Percentiles rank a stretch among this genome's conserved stretches.
These are phyloP conservation scores for Fusarium sp. DNA, from an alignment of 2,329 filamentous ascomycete species.

Conservation along the genomic window DNA sequence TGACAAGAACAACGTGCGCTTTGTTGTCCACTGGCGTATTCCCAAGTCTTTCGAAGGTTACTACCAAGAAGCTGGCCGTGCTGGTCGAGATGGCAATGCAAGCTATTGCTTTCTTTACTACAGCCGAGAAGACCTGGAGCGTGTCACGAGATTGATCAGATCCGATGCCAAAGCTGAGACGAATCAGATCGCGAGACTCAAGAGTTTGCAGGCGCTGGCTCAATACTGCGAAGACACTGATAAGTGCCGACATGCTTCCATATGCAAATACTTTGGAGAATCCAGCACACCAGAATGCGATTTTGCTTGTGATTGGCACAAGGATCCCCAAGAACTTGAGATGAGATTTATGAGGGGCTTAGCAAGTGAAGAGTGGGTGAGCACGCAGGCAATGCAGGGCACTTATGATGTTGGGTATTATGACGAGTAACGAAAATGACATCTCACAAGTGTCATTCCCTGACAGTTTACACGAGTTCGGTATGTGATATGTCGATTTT, in stretches of 20 bases:
- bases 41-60: conserved; percentile 96
- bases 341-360: conserved; percentile 66
- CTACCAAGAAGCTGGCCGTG: conserved; percentile 94
- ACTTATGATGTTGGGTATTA: conserved; percentile 66
- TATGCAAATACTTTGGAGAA: conserved; percentile 83
- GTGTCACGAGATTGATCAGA: conserved; percentile 69
- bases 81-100: conserved; percentile 88
- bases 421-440: conserved; percentile 52
- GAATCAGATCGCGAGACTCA: conserved; percentile 63
- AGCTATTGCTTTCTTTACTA: conserved; percentile 92
- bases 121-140: conserved; percentile 84
- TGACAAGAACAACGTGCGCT: conserved; percentile 93
- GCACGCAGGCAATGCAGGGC: conserved; percentile 69
- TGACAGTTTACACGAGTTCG: neutral
- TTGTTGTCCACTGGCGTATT: conserved; percentile 93
- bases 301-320: conserved; percentile 83
- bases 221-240: conserved; percentile 83
- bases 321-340: conserved; percentile 69
- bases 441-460: neutral
- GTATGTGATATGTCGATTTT: neutral
- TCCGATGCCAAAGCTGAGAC: conserved; percentile 55
- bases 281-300: conserved; percentile 68
- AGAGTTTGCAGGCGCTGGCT: conserved; percentile 75
- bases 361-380: conserved; percentile 70
- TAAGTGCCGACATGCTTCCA: conserved; percentile 78